phyloP scores from a whole-genome alignment of 805 yeast species.

The Candida fluviatilis region DNA sequence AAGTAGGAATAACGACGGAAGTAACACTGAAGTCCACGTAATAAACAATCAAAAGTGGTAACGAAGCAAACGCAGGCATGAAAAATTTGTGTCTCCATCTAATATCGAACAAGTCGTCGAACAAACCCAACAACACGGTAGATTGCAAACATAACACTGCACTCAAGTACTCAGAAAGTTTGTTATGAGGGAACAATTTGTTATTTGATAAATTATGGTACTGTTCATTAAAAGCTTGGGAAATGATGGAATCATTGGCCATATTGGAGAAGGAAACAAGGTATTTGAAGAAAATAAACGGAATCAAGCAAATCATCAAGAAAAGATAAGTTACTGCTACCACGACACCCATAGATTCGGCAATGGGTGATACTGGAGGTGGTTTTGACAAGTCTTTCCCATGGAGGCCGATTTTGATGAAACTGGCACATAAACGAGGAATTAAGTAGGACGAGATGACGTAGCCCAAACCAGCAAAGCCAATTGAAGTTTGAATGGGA shows the following conservation, averaged over 20 bases:
- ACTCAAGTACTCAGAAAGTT: slow-evolving; percentile 79
- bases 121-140: slow-evolving; percentile 79
- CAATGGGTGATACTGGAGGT: slow-evolving; percentile 56
- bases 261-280: slow-evolving; percentile 46
- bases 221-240: slow-evolving; percentile 32
- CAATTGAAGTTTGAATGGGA: slow-evolving; percentile 58
- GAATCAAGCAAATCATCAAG: slow-evolving; percentile 79
- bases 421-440: slow-evolving; percentile 63
- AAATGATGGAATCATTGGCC: slow-evolving; percentile 30
- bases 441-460: slow-evolving; percentile 55
- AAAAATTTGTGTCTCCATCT: slow-evolving; percentile 98
- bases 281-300: slow-evolving; percentile 78
- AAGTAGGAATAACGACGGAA: slow-evolving; percentile 74
- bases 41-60: slow-evolving; percentile 87
- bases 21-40: slow-evolving; percentile 94
- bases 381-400: slow-evolving; percentile 85
- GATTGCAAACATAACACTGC: slow-evolving; percentile 80
- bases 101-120: slow-evolving; percentile 93
- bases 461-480: slow-evolving; percentile 67
- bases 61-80: slow-evolving; percentile 88
- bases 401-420: slow-evolving; percentile 72
- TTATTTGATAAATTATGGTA: slow-evolving; percentile 27
- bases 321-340: slow-evolving; percentile 78
- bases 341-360: slow-evolving; percentile 92
- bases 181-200: slow-evolving; percentile 67